A percentile compares a stretch with the other conserved stretches of the same genome.
phyloP scores from a whole-genome alignment of 495 filamentous ascomycete species.

The Talaromyces borbonicus region DNA sequence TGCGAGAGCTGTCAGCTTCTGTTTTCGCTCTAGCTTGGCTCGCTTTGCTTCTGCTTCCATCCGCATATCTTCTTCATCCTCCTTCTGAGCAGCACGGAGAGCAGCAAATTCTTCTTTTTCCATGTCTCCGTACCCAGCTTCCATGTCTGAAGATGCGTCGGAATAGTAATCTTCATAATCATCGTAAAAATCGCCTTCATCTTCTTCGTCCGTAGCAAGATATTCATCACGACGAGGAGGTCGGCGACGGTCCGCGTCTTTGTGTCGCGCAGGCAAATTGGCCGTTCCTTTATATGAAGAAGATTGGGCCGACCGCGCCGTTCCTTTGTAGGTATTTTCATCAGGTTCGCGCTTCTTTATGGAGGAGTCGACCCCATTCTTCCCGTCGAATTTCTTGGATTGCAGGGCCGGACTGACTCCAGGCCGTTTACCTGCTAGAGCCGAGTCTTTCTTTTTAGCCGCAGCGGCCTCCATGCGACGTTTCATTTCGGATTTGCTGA shows the following conservation, averaged over 20 bases:
- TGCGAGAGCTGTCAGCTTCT: conserved; percentile 38
- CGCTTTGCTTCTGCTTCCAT: conserved; percentile 44
- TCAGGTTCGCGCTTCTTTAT: conserved; percentile 21
- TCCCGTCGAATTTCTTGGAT: conserved; percentile 12
- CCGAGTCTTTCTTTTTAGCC: conserved; percentile 22
- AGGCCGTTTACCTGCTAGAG: conserved; percentile 18
- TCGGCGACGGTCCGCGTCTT: conserved; percentile 16
- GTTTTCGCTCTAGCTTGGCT: conserved; percentile 47
- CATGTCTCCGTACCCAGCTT: conserved; percentile 50
- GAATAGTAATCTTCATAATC: conserved; percentile 46
- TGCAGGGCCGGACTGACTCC: conserved; percentile 11
- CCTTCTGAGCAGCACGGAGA: conserved; percentile 38
- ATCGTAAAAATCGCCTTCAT: conserved; percentile 33
- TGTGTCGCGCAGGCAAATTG: conserved; percentile 19
- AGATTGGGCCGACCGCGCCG: conserved; percentile 34
- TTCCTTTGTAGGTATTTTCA: conserved; percentile 40
- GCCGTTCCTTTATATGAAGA: conserved; percentile 50
- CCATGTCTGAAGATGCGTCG: conserved; percentile 55
- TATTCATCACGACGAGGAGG: conserved; percentile 34
- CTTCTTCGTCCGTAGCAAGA: conserved; percentile 38
- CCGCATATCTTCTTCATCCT: conserved; percentile 48
- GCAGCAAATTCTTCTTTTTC: conserved; percentile 48
- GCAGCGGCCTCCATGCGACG: conserved; percentile 24
- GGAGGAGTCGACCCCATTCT: conserved; percentile 11
- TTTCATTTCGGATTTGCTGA: conserved; percentile 33